These are phyloP conservation scores for Arabidopsis thaliana DNA, from an alignment of 345 rosid genomes.

Conservation along the genomic window DNA sequence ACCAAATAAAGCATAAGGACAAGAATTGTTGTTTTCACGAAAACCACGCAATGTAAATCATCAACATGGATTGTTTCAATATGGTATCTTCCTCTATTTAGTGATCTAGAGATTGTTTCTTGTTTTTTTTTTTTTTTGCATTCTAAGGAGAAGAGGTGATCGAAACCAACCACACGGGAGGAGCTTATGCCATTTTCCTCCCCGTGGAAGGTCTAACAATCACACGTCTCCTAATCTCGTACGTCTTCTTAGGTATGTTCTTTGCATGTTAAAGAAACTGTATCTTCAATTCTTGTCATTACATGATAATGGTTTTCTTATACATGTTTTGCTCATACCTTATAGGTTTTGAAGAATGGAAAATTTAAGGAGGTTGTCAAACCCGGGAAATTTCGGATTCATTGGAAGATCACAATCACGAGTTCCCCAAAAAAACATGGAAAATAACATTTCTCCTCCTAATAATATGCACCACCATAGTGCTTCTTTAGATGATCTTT, in stretches of 20 bases:
- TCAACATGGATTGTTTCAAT: constrained; percentile 1
- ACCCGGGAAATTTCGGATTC: constrained; percentile 45
- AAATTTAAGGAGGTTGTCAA: constrained; percentile 52
- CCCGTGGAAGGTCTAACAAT: constrained; percentile 15
- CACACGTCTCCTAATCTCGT: neutral
- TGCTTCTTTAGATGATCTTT: constrained; percentile 53
- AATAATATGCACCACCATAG: constrained; percentile 49
- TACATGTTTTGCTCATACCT: neutral
- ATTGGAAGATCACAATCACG: constrained; percentile 51
- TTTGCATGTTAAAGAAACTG: neutral
- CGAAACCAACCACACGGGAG: neutral
- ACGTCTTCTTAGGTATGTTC: constrained; percentile 15
- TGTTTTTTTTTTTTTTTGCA: constrained; percentile 3
- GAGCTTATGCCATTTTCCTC: constrained; percentile 35
- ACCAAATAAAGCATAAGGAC: constrained; percentile 31
- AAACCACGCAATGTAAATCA: constrained; percentile 27
- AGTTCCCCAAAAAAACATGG: constrained; percentile 51
- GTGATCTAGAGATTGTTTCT: neutral
- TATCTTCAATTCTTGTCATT: neutral
- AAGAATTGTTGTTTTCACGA: constrained; percentile 35
- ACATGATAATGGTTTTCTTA: neutral
- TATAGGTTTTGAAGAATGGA: constrained; percentile 47
- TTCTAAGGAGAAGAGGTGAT: constrained; percentile 4
- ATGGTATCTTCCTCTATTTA: constrained; percentile 24
- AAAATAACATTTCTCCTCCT: constrained; percentile 46